These are phyloP conservation scores for Pigoraptor vietnamica DNA, from an alignment of 78 protist species.

Conservation along the genomic window DNA sequence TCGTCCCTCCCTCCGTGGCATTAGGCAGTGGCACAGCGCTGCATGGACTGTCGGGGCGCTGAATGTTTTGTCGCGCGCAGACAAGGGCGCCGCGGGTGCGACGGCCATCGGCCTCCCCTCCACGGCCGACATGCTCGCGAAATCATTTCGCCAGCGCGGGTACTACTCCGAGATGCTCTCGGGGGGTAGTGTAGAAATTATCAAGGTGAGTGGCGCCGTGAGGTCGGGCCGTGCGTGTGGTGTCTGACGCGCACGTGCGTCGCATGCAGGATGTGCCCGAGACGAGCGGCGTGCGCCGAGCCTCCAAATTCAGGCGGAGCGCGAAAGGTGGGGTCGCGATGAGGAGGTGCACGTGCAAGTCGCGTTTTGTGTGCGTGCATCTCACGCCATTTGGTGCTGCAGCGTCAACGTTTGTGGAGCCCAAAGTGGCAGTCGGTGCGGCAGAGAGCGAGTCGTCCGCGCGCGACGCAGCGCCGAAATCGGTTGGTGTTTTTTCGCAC, in stretches of 20 bases:
- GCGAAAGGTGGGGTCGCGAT: background rate
- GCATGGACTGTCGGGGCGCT: no score
- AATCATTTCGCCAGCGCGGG: background rate
- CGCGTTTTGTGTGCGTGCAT: no score
- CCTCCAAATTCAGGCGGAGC: background rate
- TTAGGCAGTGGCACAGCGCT: no score
- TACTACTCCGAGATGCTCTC: background rate
- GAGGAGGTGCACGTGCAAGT: no score
- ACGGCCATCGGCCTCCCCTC: background rate
- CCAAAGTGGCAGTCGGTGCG: background rate
- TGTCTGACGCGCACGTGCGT: no score
- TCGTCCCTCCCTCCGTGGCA: no score
- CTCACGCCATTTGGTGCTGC: no score
- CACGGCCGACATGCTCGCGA: background rate
- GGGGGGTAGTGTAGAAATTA: background rate
- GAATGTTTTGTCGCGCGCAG: background rate
- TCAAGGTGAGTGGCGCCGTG: background rate
- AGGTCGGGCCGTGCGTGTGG: no score
- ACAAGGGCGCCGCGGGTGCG: background rate
- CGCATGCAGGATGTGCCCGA: background rate
- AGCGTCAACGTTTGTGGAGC: background rate
- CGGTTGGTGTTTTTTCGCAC: background rate
- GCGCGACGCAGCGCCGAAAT: background rate
- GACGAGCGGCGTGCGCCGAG: background rate
- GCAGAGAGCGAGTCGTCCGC: background rate